These are phyloP conservation scores for Pontederia paniculata DNA, from an alignment of 176 grass and related monocot species.

Conservation along the genomic window DNA sequence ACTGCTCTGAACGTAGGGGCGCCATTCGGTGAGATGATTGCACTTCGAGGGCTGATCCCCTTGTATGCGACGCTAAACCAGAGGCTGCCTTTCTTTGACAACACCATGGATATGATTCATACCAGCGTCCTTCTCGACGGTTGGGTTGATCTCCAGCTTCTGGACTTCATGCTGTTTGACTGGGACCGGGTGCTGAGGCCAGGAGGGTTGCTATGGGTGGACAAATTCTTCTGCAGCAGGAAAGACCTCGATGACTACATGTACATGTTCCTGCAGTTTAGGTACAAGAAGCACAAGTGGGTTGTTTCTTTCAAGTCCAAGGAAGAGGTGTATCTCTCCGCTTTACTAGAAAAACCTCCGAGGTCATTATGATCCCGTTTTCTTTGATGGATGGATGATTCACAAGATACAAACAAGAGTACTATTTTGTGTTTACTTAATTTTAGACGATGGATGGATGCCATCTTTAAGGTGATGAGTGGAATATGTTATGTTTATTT, in stretches of 20 bases:
- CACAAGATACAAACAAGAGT: no score
- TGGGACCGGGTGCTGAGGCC: conserved; percentile 90
- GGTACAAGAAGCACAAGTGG: conserved; percentile 93
- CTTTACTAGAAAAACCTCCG: conserved; percentile 73
- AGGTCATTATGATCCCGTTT: conserved; percentile 17
- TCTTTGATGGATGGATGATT: no score
- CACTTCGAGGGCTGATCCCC: conserved; percentile 63
- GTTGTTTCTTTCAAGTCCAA: conserved; percentile 98
- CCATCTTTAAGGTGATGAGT: no score
- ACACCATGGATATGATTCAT: conserved; percentile 85
- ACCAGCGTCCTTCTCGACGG: conserved; percentile 56
- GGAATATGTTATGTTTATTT: no score
- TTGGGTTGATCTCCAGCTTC: conserved; percentile 72
- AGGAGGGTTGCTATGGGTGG: conserved; percentile 70
- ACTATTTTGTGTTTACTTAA: no score
- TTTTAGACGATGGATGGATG: no score
- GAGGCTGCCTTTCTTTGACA: conserved; percentile 82
- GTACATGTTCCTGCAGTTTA: conserved; percentile 98
- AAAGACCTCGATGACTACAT: conserved; percentile 91
- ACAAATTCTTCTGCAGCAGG: conserved; percentile 70
- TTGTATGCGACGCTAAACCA: conserved; percentile 56
- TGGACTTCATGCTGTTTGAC: conserved; percentile 91
- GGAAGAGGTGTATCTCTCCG: conserved; percentile 80
- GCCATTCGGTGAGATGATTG: conserved; percentile 74
- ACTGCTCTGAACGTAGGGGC: conserved; percentile 61